These are phyloP conservation scores for Halophytophthora batemanensis DNA, from an alignment of 352 stramenopile genomes.

Conservation along the genomic window DNA sequence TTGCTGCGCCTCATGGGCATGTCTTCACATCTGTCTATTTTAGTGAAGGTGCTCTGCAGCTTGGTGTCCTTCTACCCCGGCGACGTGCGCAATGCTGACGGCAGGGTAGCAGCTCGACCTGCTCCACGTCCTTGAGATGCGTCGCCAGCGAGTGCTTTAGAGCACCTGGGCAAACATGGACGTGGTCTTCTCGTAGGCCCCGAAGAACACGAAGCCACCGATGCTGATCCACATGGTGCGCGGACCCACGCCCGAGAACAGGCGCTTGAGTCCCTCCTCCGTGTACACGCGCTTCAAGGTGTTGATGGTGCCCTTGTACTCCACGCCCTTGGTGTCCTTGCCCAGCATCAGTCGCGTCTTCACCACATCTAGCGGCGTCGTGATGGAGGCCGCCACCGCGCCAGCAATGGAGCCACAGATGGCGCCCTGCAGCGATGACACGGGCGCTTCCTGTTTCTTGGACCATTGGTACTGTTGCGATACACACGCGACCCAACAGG, in stretches of 20 bases:
- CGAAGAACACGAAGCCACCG: conserved; percentile 99
- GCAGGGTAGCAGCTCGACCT: too few species aligned
- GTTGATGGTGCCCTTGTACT: conserved; percentile 90
- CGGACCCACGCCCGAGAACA: conserved; percentile 95
- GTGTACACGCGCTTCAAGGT: conserved; percentile 89
- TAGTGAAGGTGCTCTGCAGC: too few species aligned
- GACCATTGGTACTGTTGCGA: conserved; percentile 70
- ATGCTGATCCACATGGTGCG: conserved; percentile 99
- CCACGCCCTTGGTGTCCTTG: conserved; percentile 90
- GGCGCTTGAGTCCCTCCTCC: conserved; percentile 87
- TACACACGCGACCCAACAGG: conserved; percentile 1
- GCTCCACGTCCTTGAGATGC: too few species aligned
- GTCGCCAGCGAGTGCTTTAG: conserved; percentile 13
- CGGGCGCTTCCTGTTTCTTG: conserved; percentile 61
- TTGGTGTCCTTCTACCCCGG: too few species aligned
- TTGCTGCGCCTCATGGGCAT: too few species aligned
- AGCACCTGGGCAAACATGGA: conserved; percentile 61
- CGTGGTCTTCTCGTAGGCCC: conserved; percentile 95
- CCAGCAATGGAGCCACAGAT: conserved; percentile 95
- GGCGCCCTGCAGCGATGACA: conserved; percentile 92
- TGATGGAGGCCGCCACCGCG: conserved; percentile 94
- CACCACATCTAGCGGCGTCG: conserved; percentile 99
- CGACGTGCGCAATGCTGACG: too few species aligned
- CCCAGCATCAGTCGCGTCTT: conserved; percentile 99
- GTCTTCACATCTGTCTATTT: too few species aligned